Evolutionary conservation across 2,329 filamentous ascomycete species (phyloP).

Genomic region (Fusarium heterosporum): DNA sequence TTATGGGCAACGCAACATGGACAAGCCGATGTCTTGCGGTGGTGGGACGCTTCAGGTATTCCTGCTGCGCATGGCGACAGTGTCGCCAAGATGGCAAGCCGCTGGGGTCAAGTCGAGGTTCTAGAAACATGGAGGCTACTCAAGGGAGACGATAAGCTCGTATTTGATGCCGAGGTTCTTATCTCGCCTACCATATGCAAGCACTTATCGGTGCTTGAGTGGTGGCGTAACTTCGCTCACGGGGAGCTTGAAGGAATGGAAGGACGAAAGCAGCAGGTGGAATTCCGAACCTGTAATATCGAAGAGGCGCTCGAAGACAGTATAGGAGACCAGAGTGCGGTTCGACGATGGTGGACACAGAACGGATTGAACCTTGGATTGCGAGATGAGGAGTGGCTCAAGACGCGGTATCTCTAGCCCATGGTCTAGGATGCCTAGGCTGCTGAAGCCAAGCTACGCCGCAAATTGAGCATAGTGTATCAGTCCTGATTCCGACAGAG

Average conservation of each 20-base stretch:
- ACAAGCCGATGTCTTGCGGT: conserved; percentile 79
- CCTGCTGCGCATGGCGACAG: conserved; percentile 83
- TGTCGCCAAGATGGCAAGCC: conserved; percentile 85
- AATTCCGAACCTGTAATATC: conserved; percentile 95
- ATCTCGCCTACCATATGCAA: conserved; percentile 90
- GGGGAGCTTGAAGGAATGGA: conserved; percentile 66
- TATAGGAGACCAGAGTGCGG: conserved; percentile 76
- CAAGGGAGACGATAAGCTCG: conserved; percentile 73
- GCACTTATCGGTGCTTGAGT: conserved; percentile 85
- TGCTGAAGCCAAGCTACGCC: not conserved
- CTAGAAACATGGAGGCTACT: conserved; percentile 83
- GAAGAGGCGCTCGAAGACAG: conserved; percentile 94
- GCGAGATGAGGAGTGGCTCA: conserved; percentile 91
- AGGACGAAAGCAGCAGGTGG: conserved; percentile 74
- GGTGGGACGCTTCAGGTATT: conserved; percentile 88
- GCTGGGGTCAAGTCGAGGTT: conserved; percentile 85
- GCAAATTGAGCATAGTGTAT: conserved; percentile 2
- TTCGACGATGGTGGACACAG: conserved; percentile 87
- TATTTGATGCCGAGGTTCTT: conserved; percentile 85
- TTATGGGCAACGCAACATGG: conserved; percentile 87
- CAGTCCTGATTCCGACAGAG: conserved; percentile 22
- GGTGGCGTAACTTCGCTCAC: conserved; percentile 83
- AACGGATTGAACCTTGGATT: conserved; percentile 86
- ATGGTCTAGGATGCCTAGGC: conserved; percentile 1
- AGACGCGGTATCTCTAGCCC: conserved; percentile 74